Evolutionary conservation across 2,329 filamentous ascomycete species (phyloP), one percentile per base, ranked within the genome.

Genomic region (Aspergillus calidoustus): DNA sequence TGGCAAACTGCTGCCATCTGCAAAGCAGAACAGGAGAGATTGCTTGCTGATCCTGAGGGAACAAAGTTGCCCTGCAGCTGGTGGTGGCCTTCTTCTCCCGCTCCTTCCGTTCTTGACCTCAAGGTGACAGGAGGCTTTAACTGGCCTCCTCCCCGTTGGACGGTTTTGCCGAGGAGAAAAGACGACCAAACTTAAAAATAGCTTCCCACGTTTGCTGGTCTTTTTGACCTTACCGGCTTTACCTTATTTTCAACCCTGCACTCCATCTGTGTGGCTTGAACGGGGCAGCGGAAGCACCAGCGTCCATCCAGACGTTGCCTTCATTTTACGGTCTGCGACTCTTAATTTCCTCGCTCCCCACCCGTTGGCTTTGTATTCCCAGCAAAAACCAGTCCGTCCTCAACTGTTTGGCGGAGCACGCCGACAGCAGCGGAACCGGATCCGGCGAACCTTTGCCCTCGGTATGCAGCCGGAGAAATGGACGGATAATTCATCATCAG

Each of bases 221-320:
- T 25, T 41, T 15, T 38, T 13, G 46, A 13, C 19, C 23, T 48
- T 41, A 30, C 44, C 44, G 53, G 25, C 23, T 38, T 57, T 50
- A 47, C 54, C 50, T 57, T 23, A 57, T 57, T 57, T 50, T 47
- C 53, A 55, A 48, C 53, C 54, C 54, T 55, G 54, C 54, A 25
- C 54, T 22, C 44, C 54, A 41, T 48, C 53, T 55, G 51, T 15
- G 38, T 38, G 54, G 46, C 44, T 31, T 50, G 6, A 38, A 41
- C 11, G 34, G 34, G 34, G 34, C 34, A 41, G 2, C 34, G 34
- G 34, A 25, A 30, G 53, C 43, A 44, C 50, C 31, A 43, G 48
- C 28, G n/a, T 50, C 31, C 34, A 15, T 41, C 34, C 9, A 15
- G 34, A 15, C 34, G 34, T 41, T 15, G 9, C 34, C 34, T 41